Percentiles rank a stretch among this genome's conserved stretches.
Conservation (phyloP, 352 stramenopile species). For the Pythium sukuiense region DNA sequence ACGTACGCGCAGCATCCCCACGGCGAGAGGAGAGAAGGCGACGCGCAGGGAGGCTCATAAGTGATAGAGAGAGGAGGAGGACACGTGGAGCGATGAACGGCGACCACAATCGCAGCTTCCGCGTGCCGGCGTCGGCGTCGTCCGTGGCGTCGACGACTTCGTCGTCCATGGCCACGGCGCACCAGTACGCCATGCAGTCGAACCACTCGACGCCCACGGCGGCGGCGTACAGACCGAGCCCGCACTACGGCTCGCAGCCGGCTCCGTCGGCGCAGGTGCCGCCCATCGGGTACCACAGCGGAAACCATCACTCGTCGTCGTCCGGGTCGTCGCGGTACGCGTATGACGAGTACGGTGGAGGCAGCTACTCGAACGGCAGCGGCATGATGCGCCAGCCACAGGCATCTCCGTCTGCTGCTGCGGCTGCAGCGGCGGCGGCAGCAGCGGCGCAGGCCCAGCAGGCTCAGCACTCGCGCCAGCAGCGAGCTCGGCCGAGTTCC, state of each 20-base stretch:
- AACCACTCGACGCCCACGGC: slow-evolving; percentile 17
- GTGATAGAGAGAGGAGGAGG: background rate
- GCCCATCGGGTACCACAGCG: slow-evolving; percentile 7
- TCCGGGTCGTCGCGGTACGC: background rate
- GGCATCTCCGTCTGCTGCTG: slow-evolving; percentile 9
- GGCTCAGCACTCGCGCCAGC: slow-evolving; percentile 10
- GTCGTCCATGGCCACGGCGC: background rate
- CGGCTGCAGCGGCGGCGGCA: slow-evolving; percentile 10
- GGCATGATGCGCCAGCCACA: slow-evolving; percentile 6
- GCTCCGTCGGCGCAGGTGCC: background rate
- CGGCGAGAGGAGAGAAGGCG: background rate
- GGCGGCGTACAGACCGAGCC: slow-evolving; percentile 11
- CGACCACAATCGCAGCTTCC: slow-evolving; percentile 22
- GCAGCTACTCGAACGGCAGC: slow-evolving; percentile 14
- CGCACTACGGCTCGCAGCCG: slow-evolving; percentile 15
- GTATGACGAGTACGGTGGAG: slow-evolving; percentile 8
- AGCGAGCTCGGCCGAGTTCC: slow-evolving; percentile 11
- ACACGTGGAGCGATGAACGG: slow-evolving; percentile 6
- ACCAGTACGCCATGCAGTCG: background rate
- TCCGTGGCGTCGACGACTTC: background rate
- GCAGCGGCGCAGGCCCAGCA: slow-evolving; percentile 8
- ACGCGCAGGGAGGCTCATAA: background rate
- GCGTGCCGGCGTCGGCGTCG: slow-evolving; percentile 16
- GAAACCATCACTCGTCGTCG: background rate
- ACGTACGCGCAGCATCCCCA: background rate